A percentile compares a stretch with the other conserved stretches of the same genome.
phyloP scores from a whole-genome alignment of 495 filamentous ascomycete species.

The Xylaria bambusicola region DNA sequence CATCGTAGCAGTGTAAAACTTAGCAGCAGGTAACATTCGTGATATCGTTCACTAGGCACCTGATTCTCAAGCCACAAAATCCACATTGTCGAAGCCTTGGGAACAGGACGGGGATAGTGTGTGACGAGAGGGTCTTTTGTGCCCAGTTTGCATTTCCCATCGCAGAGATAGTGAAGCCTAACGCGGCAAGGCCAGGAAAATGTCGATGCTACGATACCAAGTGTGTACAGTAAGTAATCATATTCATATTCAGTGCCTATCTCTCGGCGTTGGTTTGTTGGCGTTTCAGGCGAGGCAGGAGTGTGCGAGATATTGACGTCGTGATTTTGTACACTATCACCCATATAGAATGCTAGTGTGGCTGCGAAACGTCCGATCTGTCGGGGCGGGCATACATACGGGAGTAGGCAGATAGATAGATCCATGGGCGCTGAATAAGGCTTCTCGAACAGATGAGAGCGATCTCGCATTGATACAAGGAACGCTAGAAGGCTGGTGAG shows the following conservation, averaged over 20 bases:
- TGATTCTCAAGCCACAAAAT: not conserved
- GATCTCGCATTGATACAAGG: constrained; percentile 1
- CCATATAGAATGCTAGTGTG: not conserved
- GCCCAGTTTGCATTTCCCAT: not conserved
- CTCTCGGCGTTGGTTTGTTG: not conserved
- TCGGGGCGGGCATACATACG: not conserved
- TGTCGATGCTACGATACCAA: not conserved
- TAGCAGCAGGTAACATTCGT: not conserved
- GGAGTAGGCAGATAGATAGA: not conserved
- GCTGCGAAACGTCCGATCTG: not conserved
- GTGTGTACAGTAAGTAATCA: not conserved
- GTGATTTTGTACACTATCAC: not conserved
- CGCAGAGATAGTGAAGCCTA: not conserved
- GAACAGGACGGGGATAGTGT: not conserved
- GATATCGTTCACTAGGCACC: not conserved
- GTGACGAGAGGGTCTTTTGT: not conserved
- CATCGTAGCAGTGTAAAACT: no score
- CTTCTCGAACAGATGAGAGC: not conserved
- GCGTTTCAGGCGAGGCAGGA: constrained; percentile 13
- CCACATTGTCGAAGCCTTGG: not conserved
- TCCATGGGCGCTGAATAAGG: constrained; percentile 6
- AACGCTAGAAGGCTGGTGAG: not conserved
- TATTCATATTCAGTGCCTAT: not conserved
- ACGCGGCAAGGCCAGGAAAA: constrained; percentile 14
- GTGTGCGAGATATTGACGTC: constrained; percentile 18